Evolutionary conservation across 2,329 filamentous ascomycete species (phyloP), one percentile per base, ranked within the genome.

Genomic region (Aspergillus brunneoviolaceus): DNA sequence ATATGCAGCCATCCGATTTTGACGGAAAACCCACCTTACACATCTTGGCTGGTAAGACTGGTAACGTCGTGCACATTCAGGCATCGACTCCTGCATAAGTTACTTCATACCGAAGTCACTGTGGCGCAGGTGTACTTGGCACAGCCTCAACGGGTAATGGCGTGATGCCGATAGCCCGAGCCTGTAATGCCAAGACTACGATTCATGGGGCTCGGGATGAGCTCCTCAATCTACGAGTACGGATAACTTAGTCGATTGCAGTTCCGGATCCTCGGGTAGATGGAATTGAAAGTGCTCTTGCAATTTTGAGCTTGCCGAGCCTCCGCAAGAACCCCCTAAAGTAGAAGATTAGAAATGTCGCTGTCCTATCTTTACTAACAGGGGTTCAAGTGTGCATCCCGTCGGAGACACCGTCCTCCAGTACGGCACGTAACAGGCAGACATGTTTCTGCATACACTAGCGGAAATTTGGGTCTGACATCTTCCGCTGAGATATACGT

Each of bases 401-500:
- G 21, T 35, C 29, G 39, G 39, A 45, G 16, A 7, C 16, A 7
- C 39, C 39, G 39, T 45, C 16, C 4, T 45, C 6, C 39, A 6
- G 16, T 19, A 45, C 39, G n/a, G 5, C 16, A 16, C 39, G 35
- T 48, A 60, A 33, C 58, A 60, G 58, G 58, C 58, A 60, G 58
- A 55, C 58, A 56, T 54, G 47, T 60, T 60, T 31, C 50, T 55
- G 23, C 39, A 23, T 14, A 27, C 25, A 55, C n/a, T 55, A 55
- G 53, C 48, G 53, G n/a, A 55, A 33, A 49, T 33, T 49, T 55
- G 25, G 42, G 25, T 49, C 53, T 47, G 42, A 19, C 39, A 16
- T 45, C 16, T 16, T 45, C 39, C 39, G 39, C 39, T 19, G 14
- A 45, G 39, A 45, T 45, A 45, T 52, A 52, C 51, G 51, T 52